Conservation (phyloP, 2,329 filamentous ascomycete genomes). For the Aspergillus nomiae region DNA sequence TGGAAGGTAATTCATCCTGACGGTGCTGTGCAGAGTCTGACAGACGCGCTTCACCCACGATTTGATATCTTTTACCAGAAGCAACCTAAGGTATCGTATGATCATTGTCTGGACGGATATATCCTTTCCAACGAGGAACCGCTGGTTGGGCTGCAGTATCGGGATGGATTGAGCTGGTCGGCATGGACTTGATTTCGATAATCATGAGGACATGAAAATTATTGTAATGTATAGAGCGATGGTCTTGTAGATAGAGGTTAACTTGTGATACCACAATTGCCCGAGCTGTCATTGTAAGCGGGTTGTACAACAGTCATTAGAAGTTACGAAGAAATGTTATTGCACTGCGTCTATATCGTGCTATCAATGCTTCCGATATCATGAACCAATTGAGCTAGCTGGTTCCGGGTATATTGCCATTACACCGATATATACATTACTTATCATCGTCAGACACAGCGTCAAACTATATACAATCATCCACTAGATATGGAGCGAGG, state of each 20-base stretch:
- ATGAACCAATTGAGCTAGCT: background rate
- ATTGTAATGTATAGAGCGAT: background rate
- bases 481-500: slow-evolving; percentile 27
- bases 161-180: slow-evolving; percentile 21
- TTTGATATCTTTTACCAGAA: slow-evolving; percentile 37
- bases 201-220: background rate
- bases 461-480: background rate
- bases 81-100: slow-evolving; percentile 36
- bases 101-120: slow-evolving; percentile 39
- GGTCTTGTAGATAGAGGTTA: background rate
- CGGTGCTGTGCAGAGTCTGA: slow-evolving; percentile 30
- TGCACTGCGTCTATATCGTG: background rate
- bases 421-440: background rate
- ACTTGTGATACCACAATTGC: background rate
- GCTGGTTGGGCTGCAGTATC: slow-evolving; percentile 22
- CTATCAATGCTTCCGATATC: background rate
- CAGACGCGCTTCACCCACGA: slow-evolving; percentile 31
- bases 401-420: background rate
- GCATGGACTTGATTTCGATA: slow-evolving; percentile 12
- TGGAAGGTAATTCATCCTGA: slow-evolving; percentile 39
- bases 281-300: background rate
- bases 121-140: slow-evolving; percentile 39
- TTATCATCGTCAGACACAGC: too few relatives aligned
- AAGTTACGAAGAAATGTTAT: background rate
- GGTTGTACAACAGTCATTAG: background rate